Base-by-base conservation (phyloP, 1,284 basidiomycete genomes). In the Fomitopsis schrenkii region DNA sequence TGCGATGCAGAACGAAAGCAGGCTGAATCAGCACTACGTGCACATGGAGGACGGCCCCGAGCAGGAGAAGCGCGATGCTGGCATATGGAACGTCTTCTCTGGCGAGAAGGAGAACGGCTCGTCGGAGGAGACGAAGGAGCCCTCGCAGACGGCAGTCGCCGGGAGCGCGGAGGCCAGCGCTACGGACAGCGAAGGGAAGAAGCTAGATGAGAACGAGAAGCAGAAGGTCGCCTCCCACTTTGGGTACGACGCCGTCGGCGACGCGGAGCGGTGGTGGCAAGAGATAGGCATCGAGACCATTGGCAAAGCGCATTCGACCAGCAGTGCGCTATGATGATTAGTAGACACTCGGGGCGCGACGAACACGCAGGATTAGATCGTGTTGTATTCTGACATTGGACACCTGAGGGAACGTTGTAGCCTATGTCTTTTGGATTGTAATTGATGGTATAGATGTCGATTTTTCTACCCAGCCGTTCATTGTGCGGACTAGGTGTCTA, bases 41-140 rank as follows among this genome's bases (percentile, higher is more conserved):
- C 84, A 87, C 66, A 68, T 85, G 0, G 74, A 74, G 0, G 85
- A 86, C 61, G 83, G 85, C 0, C 79, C 79, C 1, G 80, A 79
- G 57, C 86, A 88, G 62, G 69, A 77, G 55, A 70, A 69, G 41
- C 76, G 86, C 17, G 85, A 87, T 62, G 66, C 52, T 7, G 52
- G 52, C n/a, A 54, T 54, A 15, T 54, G 52, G 52, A 38, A 38
- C 35, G 36, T 54, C 17, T 54, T 54, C 35, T 54, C 52, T 6
- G 52, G 52, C 5, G 52, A 54, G 52, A 54, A 54, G 35, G 36
- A 54, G 35, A 33, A 33, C 26, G 48, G 28, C 48, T 22, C 45
- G 2, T 7, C 19, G 5, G 45, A 22, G 5, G 50, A 38, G 14
- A 36, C 50, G 4, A 36, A 35, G 50, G 33, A 5, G n/a, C 19